phyloP scores from a whole-genome alignment of 2,329 filamentous ascomycete species.

The Fusarium piperis region DNA sequence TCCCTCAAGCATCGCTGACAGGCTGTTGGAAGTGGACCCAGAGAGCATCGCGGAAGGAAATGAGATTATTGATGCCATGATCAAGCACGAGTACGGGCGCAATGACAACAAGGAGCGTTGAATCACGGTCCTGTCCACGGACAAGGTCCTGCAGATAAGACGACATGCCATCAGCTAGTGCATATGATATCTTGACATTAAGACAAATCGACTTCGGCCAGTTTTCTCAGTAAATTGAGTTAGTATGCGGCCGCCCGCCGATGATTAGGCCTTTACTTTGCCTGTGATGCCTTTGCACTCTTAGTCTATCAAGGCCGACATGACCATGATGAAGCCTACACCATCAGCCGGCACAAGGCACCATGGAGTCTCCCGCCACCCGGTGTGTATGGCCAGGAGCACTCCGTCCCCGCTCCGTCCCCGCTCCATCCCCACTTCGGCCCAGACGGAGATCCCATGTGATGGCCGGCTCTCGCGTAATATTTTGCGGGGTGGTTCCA shows the following conservation, averaged over 20 bases:
- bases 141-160: not conserved
- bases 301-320: not conserved
- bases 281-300: not conserved
- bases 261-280: too few species aligned
- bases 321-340: too few species aligned
- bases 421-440: not conserved
- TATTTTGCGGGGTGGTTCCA: not conserved
- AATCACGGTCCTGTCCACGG: not conserved
- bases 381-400: not conserved
- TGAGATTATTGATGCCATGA: conserved; percentile 4
- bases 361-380: not conserved
- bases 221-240: too few species aligned
- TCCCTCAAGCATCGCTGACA: not conserved
- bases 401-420: not conserved
- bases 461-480: not conserved
- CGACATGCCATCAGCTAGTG: not conserved
- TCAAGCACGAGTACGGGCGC: not conserved
- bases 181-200: too few species aligned
- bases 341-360: not conserved
- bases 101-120: not conserved
- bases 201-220: too few species aligned
- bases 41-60: conserved; percentile 4
- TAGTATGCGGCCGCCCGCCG: too few species aligned
- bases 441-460: not conserved
- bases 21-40: not conserved